phyloP scores from a whole-genome alignment of 2,329 filamentous ascomycete genomes.

The Zalaria obscura region DNA sequence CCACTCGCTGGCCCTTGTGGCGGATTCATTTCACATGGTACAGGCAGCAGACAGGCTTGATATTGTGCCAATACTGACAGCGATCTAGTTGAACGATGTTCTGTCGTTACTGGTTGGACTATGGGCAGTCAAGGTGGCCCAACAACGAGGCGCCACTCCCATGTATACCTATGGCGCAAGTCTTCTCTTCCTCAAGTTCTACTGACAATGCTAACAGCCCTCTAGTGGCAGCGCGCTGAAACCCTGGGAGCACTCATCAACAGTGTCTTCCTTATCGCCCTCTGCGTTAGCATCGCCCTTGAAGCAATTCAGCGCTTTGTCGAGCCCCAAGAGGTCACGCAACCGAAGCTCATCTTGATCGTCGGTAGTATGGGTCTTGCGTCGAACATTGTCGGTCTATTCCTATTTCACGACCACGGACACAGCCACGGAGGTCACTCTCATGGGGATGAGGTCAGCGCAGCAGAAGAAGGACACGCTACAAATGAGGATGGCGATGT shows the following conservation, averaged over 20 bases:
- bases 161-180: constrained; percentile 88
- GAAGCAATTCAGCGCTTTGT: constrained; percentile 87
- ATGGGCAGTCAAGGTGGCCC: constrained; percentile 87
- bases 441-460: constrained; percentile 32
- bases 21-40: constrained; percentile 97
- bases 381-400: constrained; percentile 79
- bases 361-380: constrained; percentile 76
- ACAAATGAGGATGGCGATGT: constrained; percentile 27
- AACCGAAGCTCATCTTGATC: constrained; percentile 75
- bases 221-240: constrained; percentile 87
- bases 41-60: constrained; percentile 12
- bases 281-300: constrained; percentile 91
- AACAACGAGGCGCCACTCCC: constrained; percentile 65
- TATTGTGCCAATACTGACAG: neutral
- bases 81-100: constrained; percentile 75
- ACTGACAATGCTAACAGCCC: constrained; percentile 8
- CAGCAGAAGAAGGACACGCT: constrained; percentile 39
- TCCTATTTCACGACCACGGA: constrained; percentile 85
- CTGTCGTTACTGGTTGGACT: constrained; percentile 83
- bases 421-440: constrained; percentile 57
- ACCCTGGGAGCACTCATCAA: constrained; percentile 94
- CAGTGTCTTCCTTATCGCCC: constrained; percentile 89
- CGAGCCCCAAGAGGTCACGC: constrained; percentile 74
- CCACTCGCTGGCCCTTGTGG: constrained; percentile 82
- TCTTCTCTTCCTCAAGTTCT: constrained; percentile 8